Percentiles rank a stretch among this genome's conserved stretches.
Conservation (phyloP, 305 asterid genomes). For the Withania somnifera region DNA sequence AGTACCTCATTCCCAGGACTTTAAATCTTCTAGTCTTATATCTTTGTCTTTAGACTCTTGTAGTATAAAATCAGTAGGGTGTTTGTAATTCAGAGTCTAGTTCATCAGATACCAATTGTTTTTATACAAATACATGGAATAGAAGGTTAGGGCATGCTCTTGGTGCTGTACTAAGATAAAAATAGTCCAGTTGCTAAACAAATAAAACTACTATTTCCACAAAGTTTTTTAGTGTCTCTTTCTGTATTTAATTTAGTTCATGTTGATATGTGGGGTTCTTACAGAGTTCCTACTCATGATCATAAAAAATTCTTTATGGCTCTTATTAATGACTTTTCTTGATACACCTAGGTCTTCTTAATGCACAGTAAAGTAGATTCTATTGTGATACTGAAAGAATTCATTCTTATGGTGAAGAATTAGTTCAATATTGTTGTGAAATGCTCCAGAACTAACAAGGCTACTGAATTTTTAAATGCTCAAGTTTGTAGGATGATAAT, state of each 20-base stretch:
- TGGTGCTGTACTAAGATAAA: no score
- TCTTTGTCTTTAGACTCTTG: no score
- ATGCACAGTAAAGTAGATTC: not conserved
- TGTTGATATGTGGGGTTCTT: not conserved
- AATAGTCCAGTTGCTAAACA: not conserved
- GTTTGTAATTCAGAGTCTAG: no score
- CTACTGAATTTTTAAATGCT: not conserved
- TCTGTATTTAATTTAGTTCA: not conserved
- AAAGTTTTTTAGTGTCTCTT: not conserved
- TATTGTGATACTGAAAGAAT: not conserved
- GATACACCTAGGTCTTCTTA: not conserved
- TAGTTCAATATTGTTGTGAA: not conserved
- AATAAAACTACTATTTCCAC: not conserved
- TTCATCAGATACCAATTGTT: no score
- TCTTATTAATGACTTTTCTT: not conserved
- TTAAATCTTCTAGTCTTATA: no score
- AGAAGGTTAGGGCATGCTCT: not conserved
- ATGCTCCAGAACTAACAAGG: not conserved
- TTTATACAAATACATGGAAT: not conserved
- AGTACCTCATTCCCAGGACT: no score
- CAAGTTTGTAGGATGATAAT: not conserved
- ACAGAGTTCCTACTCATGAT: not conserved
- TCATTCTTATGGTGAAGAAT: not conserved
- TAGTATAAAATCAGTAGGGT: no score
- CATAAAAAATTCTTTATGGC: not conserved